Percentiles rank a stretch among this genome's conserved stretches.
phyloP scores from a whole-genome alignment of 73 alveolate genomes.

The Paraurostyla sp. region DNA sequence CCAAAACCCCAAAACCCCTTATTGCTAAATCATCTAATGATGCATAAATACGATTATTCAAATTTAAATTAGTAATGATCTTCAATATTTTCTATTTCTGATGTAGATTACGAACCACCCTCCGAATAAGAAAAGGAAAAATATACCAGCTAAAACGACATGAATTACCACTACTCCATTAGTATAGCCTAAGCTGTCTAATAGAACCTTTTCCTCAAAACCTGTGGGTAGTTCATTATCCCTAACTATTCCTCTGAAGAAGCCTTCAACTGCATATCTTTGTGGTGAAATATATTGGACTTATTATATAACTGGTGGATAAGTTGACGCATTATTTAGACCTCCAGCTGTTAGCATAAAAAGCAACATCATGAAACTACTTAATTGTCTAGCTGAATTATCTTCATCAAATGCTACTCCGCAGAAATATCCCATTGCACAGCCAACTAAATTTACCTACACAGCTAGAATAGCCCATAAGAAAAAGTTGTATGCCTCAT shows the following conservation, averaged over 20 bases:
- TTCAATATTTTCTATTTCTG: slow-evolving; percentile 34
- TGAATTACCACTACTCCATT: neutral
- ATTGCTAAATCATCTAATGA: no score
- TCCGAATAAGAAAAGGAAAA: neutral
- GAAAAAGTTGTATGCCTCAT: slow-evolving; percentile 23
- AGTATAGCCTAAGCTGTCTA: neutral
- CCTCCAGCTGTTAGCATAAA: slow-evolving; percentile 46
- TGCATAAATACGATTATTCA: no score
- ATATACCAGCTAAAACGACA: neutral
- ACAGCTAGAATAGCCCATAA: neutral
- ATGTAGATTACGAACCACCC: slow-evolving; percentile 40
- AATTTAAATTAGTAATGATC: no score
- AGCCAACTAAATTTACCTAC: slow-evolving; percentile 29
- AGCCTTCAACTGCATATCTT: slow-evolving; percentile 49
- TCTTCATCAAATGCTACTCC: slow-evolving; percentile 51
- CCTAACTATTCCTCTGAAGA: slow-evolving; percentile 14
- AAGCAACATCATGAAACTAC: slow-evolving; percentile 21
- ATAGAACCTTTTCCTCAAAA: neutral
- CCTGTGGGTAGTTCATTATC: neutral
- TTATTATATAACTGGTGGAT: slow-evolving; percentile 6
- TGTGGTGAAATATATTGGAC: slow-evolving; percentile 29
- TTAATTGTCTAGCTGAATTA: slow-evolving; percentile 11
- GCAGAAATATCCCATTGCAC: slow-evolving; percentile 62
- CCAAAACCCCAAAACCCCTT: no score
- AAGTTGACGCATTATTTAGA: slow-evolving; percentile 8